Conservation (phyloP, 2,329 filamentous ascomycete species). For the Colletotrichum lupini region DNA sequence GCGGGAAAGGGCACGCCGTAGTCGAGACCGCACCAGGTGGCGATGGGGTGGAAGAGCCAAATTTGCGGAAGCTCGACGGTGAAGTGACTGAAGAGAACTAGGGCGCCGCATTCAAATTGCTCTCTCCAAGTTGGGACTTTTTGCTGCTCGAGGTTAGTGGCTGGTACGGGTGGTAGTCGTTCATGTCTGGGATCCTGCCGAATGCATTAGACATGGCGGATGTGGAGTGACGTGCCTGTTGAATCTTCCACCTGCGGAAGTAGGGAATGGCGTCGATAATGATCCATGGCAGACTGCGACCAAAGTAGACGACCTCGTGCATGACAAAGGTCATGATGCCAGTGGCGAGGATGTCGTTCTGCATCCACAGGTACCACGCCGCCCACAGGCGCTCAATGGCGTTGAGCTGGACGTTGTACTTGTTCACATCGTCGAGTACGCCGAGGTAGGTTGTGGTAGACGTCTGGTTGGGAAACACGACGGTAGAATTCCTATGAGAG, state of each 20-base stretch:
- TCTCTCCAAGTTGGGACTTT: slow-evolving; percentile 92
- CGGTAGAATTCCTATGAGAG: slow-evolving; percentile 60
- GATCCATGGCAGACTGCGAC: slow-evolving; percentile 89
- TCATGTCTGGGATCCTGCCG: neutral
- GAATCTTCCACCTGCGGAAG: slow-evolving; percentile 95
- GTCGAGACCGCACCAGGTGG: slow-evolving; percentile 89
- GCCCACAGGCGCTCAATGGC: slow-evolving; percentile 90
- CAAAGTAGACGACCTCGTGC: slow-evolving; percentile 96
- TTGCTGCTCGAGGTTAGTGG: slow-evolving; percentile 48
- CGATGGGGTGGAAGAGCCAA: slow-evolving; percentile 98
- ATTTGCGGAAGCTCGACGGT: slow-evolving; percentile 98
- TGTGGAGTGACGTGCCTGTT: slow-evolving; percentile 70
- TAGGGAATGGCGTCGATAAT: slow-evolving; percentile 90
- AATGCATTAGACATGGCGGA: too few relatives aligned
- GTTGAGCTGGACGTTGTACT: slow-evolving; percentile 87
- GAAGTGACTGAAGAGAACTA: slow-evolving; percentile 95
- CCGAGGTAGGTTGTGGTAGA: slow-evolving; percentile 62
- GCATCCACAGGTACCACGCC: slow-evolving; percentile 97
- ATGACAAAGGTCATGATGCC: slow-evolving; percentile 97
- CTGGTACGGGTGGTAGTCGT: neutral
- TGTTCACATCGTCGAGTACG: slow-evolving; percentile 72
- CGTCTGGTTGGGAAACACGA: slow-evolving; percentile 55
- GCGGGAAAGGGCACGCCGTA: slow-evolving; percentile 92
- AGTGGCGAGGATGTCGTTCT: slow-evolving; percentile 95
- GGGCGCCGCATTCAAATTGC: slow-evolving; percentile 92